A percentile compares a stretch with the other conserved stretches of the same genome.
phyloP scores from a whole-genome alignment of 1,284 basidiomycete species.

The Boletus albobrunnescens region DNA sequence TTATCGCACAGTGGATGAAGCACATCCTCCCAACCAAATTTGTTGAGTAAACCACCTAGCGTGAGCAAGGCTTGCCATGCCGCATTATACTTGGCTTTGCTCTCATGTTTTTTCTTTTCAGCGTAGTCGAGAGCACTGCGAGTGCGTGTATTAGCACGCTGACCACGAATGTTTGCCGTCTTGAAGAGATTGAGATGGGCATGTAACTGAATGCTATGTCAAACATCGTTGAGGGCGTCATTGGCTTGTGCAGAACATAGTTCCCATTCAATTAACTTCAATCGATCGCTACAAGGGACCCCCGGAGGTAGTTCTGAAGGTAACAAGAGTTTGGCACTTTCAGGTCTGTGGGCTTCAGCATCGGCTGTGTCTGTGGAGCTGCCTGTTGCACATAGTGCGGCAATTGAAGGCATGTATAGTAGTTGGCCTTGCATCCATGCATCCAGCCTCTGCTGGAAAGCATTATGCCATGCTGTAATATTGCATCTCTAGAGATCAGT shows the following conservation, averaged over 20 bases:
- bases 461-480: background rate
- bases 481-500: background rate
- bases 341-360: background rate
- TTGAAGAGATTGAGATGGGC: constrained; percentile 1
- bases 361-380: background rate
- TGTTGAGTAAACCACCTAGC: background rate
- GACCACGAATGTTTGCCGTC: background rate
- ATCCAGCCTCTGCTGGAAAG: constrained; percentile 1
- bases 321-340: background rate
- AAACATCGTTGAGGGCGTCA: background rate
- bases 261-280: background rate
- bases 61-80: background rate
- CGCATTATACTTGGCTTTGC: background rate
- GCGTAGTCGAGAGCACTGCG: background rate
- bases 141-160: background rate
- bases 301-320: background rate
- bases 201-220: background rate
- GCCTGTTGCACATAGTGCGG: background rate
- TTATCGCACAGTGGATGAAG: background rate
- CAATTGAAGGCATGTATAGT: constrained; percentile 3
- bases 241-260: background rate
- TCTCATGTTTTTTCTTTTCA: background rate
- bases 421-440: background rate
- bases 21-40: background rate
- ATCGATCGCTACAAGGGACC: background rate